Evolutionary conservation across 129 eudicot genomes (phyloP).

Genomic region (Solidago caesia): DNA sequence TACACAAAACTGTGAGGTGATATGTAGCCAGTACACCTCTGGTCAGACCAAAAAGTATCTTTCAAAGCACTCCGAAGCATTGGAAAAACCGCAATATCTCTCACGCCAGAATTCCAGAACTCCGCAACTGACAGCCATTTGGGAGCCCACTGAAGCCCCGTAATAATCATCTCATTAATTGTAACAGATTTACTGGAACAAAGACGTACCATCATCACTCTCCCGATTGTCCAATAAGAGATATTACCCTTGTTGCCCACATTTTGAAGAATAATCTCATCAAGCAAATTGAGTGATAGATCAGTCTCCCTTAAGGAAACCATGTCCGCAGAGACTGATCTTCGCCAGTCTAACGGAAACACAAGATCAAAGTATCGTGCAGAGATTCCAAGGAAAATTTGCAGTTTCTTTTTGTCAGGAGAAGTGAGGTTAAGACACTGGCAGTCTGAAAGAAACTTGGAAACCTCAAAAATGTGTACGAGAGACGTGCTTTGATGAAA

Average conservation of each 20-base stretch:
- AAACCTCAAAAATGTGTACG: slow-evolving; percentile 40
- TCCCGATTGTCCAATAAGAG: slow-evolving; percentile 50
- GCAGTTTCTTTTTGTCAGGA: slow-evolving; percentile 14
- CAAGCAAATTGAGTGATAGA: slow-evolving; percentile 39
- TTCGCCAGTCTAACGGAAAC: slow-evolving; percentile 60
- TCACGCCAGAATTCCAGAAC: background rate
- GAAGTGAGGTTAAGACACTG: background rate
- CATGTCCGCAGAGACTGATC: slow-evolving; percentile 33
- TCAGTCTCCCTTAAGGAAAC: slow-evolving; percentile 43
- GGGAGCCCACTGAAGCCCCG: background rate
- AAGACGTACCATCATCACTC: slow-evolving; percentile 45
- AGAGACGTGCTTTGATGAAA: slow-evolving; percentile 42
- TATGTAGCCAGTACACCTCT: too few relatives aligned
- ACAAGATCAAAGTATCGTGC: slow-evolving; percentile 30
- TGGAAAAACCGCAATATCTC: too few relatives aligned
- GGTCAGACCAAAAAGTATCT: too few relatives aligned
- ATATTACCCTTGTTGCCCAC: slow-evolving; percentile 25
- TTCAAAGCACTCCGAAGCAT: too few relatives aligned
- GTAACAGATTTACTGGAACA: slow-evolving; percentile 37
- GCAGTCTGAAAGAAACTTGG: slow-evolving; percentile 41
- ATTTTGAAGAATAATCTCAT: slow-evolving; percentile 36
- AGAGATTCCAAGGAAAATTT: slow-evolving; percentile 24
- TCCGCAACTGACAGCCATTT: slow-evolving; percentile 45
- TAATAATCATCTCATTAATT: slow-evolving; percentile 17
- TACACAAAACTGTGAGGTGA: too few relatives aligned